Percentiles rank a stretch among this genome's conserved stretches.
Conservation (phyloP, 495 filamentous ascomycete genomes). For the Podospora sp. region DNA sequence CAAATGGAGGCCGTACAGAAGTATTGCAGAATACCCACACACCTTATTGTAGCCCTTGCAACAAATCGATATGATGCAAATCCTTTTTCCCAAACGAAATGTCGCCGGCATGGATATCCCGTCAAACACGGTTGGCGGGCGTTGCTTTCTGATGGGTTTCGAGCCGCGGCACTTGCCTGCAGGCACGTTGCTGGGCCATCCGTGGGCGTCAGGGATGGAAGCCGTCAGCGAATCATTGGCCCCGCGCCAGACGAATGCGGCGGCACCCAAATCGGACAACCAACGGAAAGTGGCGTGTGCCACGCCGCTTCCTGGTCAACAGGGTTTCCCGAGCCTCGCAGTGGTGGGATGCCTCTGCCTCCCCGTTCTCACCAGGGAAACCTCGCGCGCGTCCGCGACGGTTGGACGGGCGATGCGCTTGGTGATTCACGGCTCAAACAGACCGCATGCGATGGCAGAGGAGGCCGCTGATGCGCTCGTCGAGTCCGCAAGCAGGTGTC, state of each 20-base stretch:
- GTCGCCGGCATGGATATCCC: too few species aligned
- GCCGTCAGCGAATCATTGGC: constrained; percentile 15
- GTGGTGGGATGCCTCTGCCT: not conserved
- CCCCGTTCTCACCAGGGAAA: constrained; percentile 16
- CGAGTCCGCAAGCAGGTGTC: not conserved
- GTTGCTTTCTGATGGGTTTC: too few species aligned
- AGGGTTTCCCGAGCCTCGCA: not conserved
- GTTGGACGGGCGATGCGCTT: constrained; percentile 13
- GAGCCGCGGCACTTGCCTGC: too few species aligned
- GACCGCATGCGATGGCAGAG: not conserved
- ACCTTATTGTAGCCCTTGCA: too few species aligned
- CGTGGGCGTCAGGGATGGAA: not conserved
- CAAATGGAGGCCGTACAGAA: too few species aligned
- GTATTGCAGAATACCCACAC: too few species aligned
- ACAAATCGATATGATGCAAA: too few species aligned
- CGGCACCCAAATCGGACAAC: constrained; percentile 1
- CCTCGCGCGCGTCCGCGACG: not conserved
- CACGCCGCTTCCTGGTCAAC: constrained; percentile 28
- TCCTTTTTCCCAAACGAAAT: too few species aligned
- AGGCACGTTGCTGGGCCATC: not conserved
- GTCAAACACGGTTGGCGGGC: too few species aligned
- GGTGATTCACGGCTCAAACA: constrained; percentile 15
- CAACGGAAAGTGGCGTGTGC: constrained; percentile 19
- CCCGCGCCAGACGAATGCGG: constrained; percentile 1
- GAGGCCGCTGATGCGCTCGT: not conserved